Base-by-base conservation (phyloP, 768 basidiomycete species). In the Boletus tomentosulus region DNA sequence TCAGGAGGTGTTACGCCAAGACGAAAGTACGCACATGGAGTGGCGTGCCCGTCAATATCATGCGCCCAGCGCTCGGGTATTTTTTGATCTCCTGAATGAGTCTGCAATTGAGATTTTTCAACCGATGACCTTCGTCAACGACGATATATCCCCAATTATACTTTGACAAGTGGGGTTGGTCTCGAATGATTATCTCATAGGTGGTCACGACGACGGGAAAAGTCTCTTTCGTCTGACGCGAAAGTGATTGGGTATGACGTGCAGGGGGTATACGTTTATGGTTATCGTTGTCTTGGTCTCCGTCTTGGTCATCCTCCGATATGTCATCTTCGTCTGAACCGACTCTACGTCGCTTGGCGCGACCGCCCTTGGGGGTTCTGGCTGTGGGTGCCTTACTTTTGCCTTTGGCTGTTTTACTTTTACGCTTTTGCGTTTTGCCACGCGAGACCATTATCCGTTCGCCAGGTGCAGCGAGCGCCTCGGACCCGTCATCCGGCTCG, bases 21-120 rank as follows among this genome's bases (percentile, higher is more conserved):
- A 43, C 3, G 28, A 37, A 7, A 38, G 19, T 13, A 71, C 85
- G 52, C 56, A 94, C 95, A 71, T 98, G 95, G 35, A 99, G 72
- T 7, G 97, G 97, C 16, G 97, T 99, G 30, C 97, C 97, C 1
- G 95, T 98, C 57, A 99, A 72, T 54, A 99, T 88, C 82, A 98
- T 88, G 45, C 97, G 76, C 39, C 92, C 91, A 0, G 88, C 92
- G 50, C 85, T 85, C 2, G 76, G 74, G 66, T 93, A 94, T 62
- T 84, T 83, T 73, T 94, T 95, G 60, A 99, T 87, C 69, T 96
- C 92, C 54, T 79, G 78, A 71, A 98, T 90, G 15, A 98, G 81
- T 73, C 83, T 87, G 71, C 92, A 93, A 63, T 98, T 83, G 54
- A 96, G 76, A 63, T 99, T 99, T 76, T 98, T 98, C 66, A 99